Conservation (phyloP, 495 filamentous ascomycete genomes). For the Aspergillus bridgeri region DNA sequence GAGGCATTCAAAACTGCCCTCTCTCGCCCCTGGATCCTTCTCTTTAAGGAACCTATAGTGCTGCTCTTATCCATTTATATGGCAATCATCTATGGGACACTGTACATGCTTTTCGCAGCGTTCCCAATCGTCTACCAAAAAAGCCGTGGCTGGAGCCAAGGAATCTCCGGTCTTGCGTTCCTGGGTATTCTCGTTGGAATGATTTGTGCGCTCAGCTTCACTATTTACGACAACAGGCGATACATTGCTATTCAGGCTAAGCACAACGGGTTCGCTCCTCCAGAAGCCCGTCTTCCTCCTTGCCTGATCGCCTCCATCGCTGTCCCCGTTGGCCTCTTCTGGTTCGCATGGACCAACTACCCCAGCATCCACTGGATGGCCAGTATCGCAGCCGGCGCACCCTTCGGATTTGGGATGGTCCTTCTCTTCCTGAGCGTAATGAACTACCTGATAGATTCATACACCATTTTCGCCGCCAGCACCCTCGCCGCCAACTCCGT, state of each 20-base stretch:
- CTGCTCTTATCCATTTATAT: slow-evolving; percentile 55
- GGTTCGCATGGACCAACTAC: slow-evolving; percentile 57
- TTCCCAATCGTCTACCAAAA: slow-evolving; percentile 64
- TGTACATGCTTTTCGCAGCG: slow-evolving; percentile 71
- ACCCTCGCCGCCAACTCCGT: slow-evolving; percentile 67
- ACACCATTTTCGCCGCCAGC: slow-evolving; percentile 67
- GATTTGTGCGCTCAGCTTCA: slow-evolving; percentile 45
- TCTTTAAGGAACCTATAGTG: slow-evolving; percentile 16
- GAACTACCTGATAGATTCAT: slow-evolving; percentile 67
- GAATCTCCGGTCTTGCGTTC: slow-evolving; percentile 63
- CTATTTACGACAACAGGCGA: slow-evolving; percentile 24
- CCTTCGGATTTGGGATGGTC: slow-evolving; percentile 63
- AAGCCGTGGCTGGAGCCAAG: slow-evolving; percentile 60
- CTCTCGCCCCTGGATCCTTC: slow-evolving; percentile 25
- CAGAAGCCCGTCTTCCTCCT: slow-evolving; percentile 29
- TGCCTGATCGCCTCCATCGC: slow-evolving; percentile 23
- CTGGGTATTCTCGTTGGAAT: slow-evolving; percentile 69
- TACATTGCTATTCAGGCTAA: slow-evolving; percentile 30
- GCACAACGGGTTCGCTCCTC: slow-evolving; percentile 17
- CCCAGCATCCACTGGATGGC: slow-evolving; percentile 58
- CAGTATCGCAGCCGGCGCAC: slow-evolving; percentile 51
- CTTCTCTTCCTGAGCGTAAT: slow-evolving; percentile 60
- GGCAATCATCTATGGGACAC: slow-evolving; percentile 59
- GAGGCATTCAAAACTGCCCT: slow-evolving; percentile 19
- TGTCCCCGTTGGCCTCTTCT: slow-evolving; percentile 42